phyloP scores from a whole-genome alignment of 352 stramenopile species.

The Pythium diclinum region DNA sequence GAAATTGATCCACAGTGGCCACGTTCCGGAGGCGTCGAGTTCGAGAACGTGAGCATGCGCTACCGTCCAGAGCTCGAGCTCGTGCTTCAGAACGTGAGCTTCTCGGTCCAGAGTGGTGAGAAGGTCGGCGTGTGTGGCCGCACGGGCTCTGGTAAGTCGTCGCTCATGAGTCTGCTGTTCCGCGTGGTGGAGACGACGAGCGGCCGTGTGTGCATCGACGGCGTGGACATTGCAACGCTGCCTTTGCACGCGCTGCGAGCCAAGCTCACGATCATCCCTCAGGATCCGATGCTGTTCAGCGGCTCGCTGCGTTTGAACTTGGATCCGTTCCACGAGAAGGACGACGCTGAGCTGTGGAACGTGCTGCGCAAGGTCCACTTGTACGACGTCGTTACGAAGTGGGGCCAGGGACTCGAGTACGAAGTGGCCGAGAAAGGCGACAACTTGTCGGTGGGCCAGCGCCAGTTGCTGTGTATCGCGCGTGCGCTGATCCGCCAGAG shows the following conservation, averaged over 20 bases:
- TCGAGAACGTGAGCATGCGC: slow-evolving; percentile 38
- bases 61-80: slow-evolving; percentile 46
- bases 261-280: slow-evolving; percentile 77
- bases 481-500: slow-evolving; percentile 83
- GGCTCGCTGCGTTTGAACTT: slow-evolving; percentile 86
- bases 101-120: slow-evolving; percentile 56
- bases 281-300: slow-evolving; percentile 90
- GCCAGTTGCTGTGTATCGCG: slow-evolving; percentile 91
- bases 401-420: slow-evolving; percentile 57
- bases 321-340: slow-evolving; percentile 81
- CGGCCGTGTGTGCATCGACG: slow-evolving; percentile 83
- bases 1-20: slow-evolving; percentile 1
- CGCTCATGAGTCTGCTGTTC: slow-evolving; percentile 19
- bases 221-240: slow-evolving; percentile 62
- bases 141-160: slow-evolving; percentile 55
- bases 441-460: slow-evolving; percentile 90
- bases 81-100: slow-evolving; percentile 37
- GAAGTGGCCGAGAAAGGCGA: slow-evolving; percentile 83
- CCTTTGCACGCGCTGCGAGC: slow-evolving; percentile 27
- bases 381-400: slow-evolving; percentile 28
- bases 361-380: slow-evolving; percentile 67
- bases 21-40: slow-evolving; percentile 13
- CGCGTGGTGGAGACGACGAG: slow-evolving; percentile 31
- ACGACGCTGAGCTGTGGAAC: slow-evolving; percentile 52
- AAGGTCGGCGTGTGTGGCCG: slow-evolving; percentile 74